Evolutionary conservation across 78 protist genomes (phyloP).

Genomic region (Neovahlkampfia damariscottae): DNA sequence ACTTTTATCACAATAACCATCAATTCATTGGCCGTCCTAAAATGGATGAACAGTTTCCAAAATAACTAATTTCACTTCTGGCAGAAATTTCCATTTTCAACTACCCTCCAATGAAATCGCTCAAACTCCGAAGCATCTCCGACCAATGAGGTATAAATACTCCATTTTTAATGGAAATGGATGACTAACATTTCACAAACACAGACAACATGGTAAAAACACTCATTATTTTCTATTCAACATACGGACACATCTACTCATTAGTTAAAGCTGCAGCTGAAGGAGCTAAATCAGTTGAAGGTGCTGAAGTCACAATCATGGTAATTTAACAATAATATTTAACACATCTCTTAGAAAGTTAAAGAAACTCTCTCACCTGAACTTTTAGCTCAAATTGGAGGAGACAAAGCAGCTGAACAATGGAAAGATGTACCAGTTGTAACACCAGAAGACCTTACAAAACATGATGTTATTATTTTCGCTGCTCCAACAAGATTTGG

Average conservation of each 20-base stretch:
- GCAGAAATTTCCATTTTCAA: no score
- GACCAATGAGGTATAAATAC: no score
- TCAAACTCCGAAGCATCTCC: no score
- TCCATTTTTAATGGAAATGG: no score
- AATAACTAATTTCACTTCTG: no score
- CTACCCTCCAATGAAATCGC: no score
- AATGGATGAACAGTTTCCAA: no score
- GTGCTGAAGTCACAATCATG: background rate
- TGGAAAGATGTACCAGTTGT: background rate
- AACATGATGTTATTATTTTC: slow-evolving; percentile 28
- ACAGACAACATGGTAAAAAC: slow-evolving; percentile 12
- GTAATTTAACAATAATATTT: no score
- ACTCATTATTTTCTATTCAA: slow-evolving; percentile 17
- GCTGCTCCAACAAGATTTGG: slow-evolving; percentile 50
- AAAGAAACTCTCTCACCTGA: slow-evolving; percentile 56
- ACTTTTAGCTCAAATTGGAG: slow-evolving; percentile 34
- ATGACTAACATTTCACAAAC: no score
- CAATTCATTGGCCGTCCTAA: no score
- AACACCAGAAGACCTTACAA: background rate
- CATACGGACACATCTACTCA: slow-evolving; percentile 26
- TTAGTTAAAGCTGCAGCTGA: slow-evolving; percentile 21
- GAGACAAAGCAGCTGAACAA: background rate
- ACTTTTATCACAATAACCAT: no score
- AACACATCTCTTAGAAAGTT: no score
- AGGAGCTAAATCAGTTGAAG: background rate